These are phyloP conservation scores for Phytopythium vexans DNA, from an alignment of 352 stramenopile genomes.

Conservation along the genomic window DNA sequence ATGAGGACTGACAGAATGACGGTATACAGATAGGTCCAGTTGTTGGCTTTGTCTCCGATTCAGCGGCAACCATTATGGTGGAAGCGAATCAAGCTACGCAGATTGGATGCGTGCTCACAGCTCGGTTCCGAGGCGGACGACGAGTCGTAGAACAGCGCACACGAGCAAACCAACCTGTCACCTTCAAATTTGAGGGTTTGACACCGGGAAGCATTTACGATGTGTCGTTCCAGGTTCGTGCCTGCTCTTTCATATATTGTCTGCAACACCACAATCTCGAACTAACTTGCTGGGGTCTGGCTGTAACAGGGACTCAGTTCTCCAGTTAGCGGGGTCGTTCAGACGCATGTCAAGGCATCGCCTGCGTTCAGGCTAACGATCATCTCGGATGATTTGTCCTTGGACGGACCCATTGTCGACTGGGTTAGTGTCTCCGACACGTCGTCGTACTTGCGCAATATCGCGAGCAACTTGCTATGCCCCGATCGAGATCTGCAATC, in stretches of 20 bases:
- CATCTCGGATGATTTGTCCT: conserved; percentile 17
- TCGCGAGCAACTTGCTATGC: conserved; percentile 24
- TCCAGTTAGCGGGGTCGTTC: conserved; percentile 11
- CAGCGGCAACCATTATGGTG: conserved; percentile 29
- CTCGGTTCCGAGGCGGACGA: conserved; percentile 25
- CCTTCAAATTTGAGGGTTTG: conserved; percentile 28
- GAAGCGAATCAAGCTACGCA: conserved; percentile 36
- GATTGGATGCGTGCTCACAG: conserved; percentile 30
- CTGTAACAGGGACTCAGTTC: conserved; percentile 21
- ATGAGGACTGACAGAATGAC: not conserved
- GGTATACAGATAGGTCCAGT: conserved; percentile 33
- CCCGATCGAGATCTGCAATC: conserved; percentile 14
- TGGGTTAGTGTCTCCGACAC: not conserved
- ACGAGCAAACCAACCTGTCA: conserved; percentile 14
- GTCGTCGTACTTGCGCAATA: conserved; percentile 24
- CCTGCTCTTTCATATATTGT: not conserved
- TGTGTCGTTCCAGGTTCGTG: conserved; percentile 28
- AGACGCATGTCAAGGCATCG: conserved; percentile 23
- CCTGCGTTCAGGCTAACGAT: conserved; percentile 26
- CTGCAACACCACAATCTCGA: not conserved
- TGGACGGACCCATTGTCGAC: conserved; percentile 11
- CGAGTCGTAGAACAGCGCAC: conserved; percentile 6
- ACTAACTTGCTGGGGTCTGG: not conserved
- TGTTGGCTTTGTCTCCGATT: conserved; percentile 32
- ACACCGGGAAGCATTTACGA: conserved; percentile 34